Percentiles rank a stretch among this genome's conserved stretches.
Evolutionary conservation across 2,329 filamentous ascomycete genomes (phyloP).

Genomic region (Fusarium brachygibbosum): DNA sequence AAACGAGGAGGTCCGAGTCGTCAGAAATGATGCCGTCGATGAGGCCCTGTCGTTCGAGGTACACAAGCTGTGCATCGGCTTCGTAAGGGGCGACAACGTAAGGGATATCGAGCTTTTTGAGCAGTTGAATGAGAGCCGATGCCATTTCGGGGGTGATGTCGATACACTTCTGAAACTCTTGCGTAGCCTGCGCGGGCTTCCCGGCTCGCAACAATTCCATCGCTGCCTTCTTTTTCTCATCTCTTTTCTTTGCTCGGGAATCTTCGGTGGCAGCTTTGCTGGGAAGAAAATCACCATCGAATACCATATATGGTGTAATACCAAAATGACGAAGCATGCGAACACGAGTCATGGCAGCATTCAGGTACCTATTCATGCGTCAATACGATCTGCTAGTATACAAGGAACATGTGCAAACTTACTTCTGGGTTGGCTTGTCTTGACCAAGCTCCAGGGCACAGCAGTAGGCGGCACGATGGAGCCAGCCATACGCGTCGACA

Average conservation of each 20-base stretch:
- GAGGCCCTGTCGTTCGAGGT: slow-evolving; percentile 87
- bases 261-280: slow-evolving; percentile 92
- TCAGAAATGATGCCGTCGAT: slow-evolving; percentile 93
- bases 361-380: slow-evolving; percentile 76
- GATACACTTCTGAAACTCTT: slow-evolving; percentile 93
- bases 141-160: slow-evolving; percentile 98
- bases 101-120: slow-evolving; percentile 82
- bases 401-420: slow-evolving; percentile 51
- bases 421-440: slow-evolving; percentile 90
- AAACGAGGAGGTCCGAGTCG: slow-evolving; percentile 95
- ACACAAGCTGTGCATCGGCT: slow-evolving; percentile 96
- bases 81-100: slow-evolving; percentile 98
- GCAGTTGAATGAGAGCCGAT: slow-evolving; percentile 87
- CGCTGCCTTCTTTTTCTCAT: slow-evolving; percentile 81
- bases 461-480: slow-evolving; percentile 90
- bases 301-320: slow-evolving; percentile 93
- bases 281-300: slow-evolving; percentile 94
- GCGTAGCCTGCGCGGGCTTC: slow-evolving; percentile 81
- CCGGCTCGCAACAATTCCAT: slow-evolving; percentile 85
- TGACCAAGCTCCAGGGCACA: slow-evolving; percentile 93
- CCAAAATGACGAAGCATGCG: slow-evolving; percentile 95
- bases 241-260: slow-evolving; percentile 79
- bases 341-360: slow-evolving; percentile 90
- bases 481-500: slow-evolving; percentile 98
- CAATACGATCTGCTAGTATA: slow-evolving; percentile 5